Base-by-base conservation (phyloP, 2,329 filamentous ascomycete species). In the Calonectria multiphialidica region DNA sequence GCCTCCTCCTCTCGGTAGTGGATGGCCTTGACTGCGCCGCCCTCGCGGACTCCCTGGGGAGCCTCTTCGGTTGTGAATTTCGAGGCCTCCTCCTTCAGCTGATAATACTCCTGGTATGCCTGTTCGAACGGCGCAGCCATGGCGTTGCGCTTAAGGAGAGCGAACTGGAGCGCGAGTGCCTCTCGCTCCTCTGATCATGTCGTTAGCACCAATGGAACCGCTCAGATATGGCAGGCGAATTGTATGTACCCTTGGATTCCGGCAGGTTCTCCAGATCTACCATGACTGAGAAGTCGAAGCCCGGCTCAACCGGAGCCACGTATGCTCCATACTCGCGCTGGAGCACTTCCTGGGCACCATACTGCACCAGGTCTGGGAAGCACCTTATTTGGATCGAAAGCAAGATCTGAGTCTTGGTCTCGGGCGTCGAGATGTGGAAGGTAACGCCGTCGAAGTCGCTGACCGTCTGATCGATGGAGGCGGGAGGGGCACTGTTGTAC, bases 51-150 rank as follows among this genome's bases (percentile, higher is more conserved):
- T 74, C 96, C 96, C 83, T 98, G 95, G 1, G 97, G 97, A 66
- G 97, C 97, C 74, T 96, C 94, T 84, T 99, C 97, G 2, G 94
- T 95, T 44, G 95, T 98, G 83, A 97, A 98, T 82, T 96, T 95
- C 55, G 95, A 94, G 8, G 97, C 96, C 80, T 96, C 95, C 81
- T 98, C 95, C 78, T 93, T 92, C 75, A 99, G 86, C 75, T 92
- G 90, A 81, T 96, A 94, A 85, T 98, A 95, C 84, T 98, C 95
- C 80, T 97, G 91, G 83, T 98, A 99, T 25, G 97, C 97, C 82
- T 96, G 94, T 87, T 99, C 97, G 84, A 99, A 99, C 1, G 97
- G 97, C 62, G 97, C 96, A 74, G 97, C 97, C 97, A 99, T 98
- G 78, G 95, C 95, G 84, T 99, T 98, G 81, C 97, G 95, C 89